phyloP scores from a whole-genome alignment of 352 stramenopile species.

The Saprolegnia diclina region DNA sequence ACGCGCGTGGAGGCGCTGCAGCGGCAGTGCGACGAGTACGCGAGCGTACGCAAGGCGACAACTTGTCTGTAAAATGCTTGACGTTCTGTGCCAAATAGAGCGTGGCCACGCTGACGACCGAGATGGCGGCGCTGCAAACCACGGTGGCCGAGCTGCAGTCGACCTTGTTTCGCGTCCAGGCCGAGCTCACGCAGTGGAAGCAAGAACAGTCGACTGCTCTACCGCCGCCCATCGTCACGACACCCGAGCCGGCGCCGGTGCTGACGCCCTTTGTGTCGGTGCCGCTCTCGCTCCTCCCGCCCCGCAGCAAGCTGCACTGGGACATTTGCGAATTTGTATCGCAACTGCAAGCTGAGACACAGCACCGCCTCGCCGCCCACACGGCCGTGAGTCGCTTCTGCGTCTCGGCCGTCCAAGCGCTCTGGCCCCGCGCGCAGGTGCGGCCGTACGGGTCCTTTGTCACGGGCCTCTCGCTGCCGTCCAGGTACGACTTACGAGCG shows the following conservation, averaged over 20 bases:
- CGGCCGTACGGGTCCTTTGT: conserved; percentile 97
- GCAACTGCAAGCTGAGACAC: conserved; percentile 68
- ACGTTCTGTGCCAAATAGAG: background rate
- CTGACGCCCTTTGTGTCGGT: conserved; percentile 75
- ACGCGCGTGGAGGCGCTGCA: background rate
- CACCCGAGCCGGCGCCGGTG: conserved; percentile 31
- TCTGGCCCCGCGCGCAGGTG: conserved; percentile 94
- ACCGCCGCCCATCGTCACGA: conserved; percentile 15
- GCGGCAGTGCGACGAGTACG: background rate
- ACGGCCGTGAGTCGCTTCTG: conserved; percentile 71
- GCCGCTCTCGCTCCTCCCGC: conserved; percentile 74
- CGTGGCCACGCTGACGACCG: background rate
- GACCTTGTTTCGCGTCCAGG: conserved; percentile 6
- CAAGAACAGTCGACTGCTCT: background rate
- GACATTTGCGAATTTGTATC: conserved; percentile 83
- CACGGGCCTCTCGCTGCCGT: conserved; percentile 92
- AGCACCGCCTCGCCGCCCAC: conserved; percentile 58
- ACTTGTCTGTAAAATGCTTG: background rate
- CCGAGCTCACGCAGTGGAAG: background rate
- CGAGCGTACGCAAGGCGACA: background rate
- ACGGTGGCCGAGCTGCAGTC: conserved; percentile 6
- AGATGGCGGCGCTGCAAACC: background rate
- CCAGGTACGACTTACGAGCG: conserved; percentile 40
- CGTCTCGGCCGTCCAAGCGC: conserved; percentile 72
- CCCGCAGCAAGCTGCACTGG: conserved; percentile 80